Evolutionary conservation across 306 rosid genomes (phyloP), one percentile per base, ranked within the genome.

Genomic region (Canavalia ensiformis): DNA sequence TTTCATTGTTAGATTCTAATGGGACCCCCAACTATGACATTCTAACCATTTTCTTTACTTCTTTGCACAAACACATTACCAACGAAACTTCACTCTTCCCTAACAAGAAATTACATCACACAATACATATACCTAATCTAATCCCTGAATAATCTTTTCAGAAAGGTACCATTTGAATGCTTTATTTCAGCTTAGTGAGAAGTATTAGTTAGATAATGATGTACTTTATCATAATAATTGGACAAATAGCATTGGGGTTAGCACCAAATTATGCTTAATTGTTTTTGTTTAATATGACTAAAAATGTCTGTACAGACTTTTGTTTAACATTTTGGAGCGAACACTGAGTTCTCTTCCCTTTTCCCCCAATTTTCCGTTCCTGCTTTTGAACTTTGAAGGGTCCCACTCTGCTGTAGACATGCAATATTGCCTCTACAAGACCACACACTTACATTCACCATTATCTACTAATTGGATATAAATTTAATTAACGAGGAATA

Each of bases 11-110:
- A 83, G 85, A 87, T 78, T 75, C 74, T 28, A 25, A 66, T 74
- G 88, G 86, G 82, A 54, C 75, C 87, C 66, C 30, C 55, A 72
- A 77, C 2, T 12, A 63, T 56, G 97, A 90, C 90, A 75, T 66
- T 73, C 66, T 85, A 88, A 90, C 92, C 12, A 65, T 7, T 62
- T 66, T 30, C 1, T 45, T 55, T 72, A 25, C 80, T 64, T 13
- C 6, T 10, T 60, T 18, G 25, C 25, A 18, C 25, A 25, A 45
- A 8, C 9, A 67, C 54, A 39, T 59, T 42, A 46, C 8, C 49
- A 35, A 57, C 0, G 11, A 57, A 57, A n/a, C 76, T 69, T 70
- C 62, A 51, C 63, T 34, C 65, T 49, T 75, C 56, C 34, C 56
- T 8, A 66, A 52, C 60, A 66, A 66, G 57, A 44, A 42, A 68